A percentile compares a stretch with the other conserved stretches of the same genome.
These are phyloP conservation scores for Colletotrichum trifolii DNA, from an alignment of 2,329 filamentous ascomycete genomes.

Conservation along the genomic window DNA sequence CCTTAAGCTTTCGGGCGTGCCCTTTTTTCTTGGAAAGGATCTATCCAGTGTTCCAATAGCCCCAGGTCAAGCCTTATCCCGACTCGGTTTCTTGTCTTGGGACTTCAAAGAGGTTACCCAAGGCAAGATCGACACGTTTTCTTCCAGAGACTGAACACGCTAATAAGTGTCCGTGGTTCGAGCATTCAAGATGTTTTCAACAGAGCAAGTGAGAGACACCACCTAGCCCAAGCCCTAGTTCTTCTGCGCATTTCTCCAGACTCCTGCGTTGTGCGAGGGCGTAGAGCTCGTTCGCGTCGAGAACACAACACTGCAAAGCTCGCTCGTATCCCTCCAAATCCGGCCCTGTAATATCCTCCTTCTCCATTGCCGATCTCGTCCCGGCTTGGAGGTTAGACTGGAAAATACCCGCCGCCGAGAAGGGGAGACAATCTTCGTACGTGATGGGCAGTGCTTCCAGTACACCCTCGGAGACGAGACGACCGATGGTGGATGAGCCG, in stretches of 20 bases:
- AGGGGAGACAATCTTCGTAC: slow-evolving; percentile 65
- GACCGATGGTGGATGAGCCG: slow-evolving; percentile 38
- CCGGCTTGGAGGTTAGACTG: slow-evolving; percentile 51
- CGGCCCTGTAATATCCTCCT: not conserved
- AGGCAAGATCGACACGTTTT: too few relatives aligned
- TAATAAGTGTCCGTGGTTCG: too few relatives aligned
- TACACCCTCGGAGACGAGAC: slow-evolving; percentile 46
- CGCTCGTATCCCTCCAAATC: slow-evolving; percentile 35
- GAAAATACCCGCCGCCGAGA: slow-evolving; percentile 65
- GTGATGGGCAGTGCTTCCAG: slow-evolving; percentile 56
- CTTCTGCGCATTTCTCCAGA: slow-evolving; percentile 6
- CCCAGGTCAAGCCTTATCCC: accelerated
- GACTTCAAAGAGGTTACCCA: too few relatives aligned
- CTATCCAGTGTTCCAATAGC: too few relatives aligned
- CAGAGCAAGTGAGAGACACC: slow-evolving; percentile 5
- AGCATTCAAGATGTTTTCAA: not conserved
- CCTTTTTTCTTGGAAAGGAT: too few relatives aligned
- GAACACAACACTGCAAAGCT: slow-evolving; percentile 26
- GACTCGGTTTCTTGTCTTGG: too few relatives aligned
- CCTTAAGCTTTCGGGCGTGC: too few relatives aligned
- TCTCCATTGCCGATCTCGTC: not conserved
- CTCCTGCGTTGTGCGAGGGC: slow-evolving; percentile 8
- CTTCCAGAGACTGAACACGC: too few relatives aligned
- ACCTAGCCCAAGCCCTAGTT: not conserved
- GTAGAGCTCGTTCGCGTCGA: slow-evolving; percentile 36